These are phyloP conservation scores for Termitomyces sp. DNA, from an alignment of 768 basidiomycete genomes.

Conservation along the genomic window DNA sequence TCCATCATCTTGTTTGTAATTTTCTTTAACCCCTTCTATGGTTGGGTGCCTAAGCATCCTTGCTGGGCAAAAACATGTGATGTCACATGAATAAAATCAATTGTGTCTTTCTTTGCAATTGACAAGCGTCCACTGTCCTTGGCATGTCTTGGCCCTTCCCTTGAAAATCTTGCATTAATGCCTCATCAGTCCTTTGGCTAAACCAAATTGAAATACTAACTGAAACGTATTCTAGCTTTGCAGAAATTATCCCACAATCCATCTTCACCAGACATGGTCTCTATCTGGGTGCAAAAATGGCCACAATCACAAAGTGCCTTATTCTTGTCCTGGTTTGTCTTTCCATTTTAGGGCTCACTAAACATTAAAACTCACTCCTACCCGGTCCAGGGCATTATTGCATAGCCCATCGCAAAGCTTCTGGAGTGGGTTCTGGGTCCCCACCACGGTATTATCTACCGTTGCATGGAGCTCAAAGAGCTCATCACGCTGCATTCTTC, in stretches of 20 bases:
- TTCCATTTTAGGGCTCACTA: background rate
- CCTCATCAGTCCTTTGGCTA: background rate
- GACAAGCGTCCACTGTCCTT: background rate
- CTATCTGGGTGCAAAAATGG: constrained; percentile 82
- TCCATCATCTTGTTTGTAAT: background rate
- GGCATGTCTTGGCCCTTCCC: background rate
- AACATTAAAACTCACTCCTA: background rate
- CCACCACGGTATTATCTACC: constrained; percentile 89
- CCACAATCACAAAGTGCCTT: constrained; percentile 55
- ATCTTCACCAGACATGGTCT: constrained; percentile 90
- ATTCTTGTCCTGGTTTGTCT: constrained; percentile 61
- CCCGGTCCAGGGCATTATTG: constrained; percentile 50
- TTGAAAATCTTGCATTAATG: too few species aligned
- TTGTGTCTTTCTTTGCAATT: background rate
- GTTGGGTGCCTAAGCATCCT: background rate
- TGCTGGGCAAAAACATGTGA: background rate
- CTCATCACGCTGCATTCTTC: constrained; percentile 85
- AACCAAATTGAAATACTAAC: background rate
- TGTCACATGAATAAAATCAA: background rate
- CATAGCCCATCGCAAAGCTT: constrained; percentile 84
- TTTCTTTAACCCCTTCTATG: background rate
- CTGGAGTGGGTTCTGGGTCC: constrained; percentile 73
- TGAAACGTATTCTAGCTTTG: constrained; percentile 22
- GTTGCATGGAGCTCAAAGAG: constrained; percentile 82
- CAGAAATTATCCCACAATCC: constrained; percentile 84